A percentile compares a stretch with the other conserved stretches of the same genome.
Evolutionary conservation across 2,329 filamentous ascomycete genomes (phyloP).

Genomic region (Mycocentrospora acerina): DNA sequence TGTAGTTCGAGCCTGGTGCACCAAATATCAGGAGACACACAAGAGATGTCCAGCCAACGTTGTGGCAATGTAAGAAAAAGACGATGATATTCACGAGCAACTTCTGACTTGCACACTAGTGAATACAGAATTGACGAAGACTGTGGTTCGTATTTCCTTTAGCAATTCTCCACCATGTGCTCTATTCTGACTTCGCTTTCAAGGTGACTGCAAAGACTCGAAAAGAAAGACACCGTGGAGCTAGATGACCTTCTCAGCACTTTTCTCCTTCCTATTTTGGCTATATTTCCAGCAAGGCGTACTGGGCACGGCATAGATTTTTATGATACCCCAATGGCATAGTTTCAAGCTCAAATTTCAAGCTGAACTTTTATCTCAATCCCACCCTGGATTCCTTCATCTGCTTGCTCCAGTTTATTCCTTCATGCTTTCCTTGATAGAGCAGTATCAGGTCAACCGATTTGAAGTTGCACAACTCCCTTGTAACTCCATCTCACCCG

Average conservation of each 20-base stretch:
- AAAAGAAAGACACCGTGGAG: slow-evolving; percentile 16
- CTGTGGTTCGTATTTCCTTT: slow-evolving; percentile 42
- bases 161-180: neutral
- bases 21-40: slow-evolving; percentile 56
- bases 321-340: slow-evolving; percentile 32
- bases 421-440: no score
- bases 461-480: no score
- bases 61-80: slow-evolving; percentile 49
- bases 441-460: no score
- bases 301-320: slow-evolving; percentile 25
- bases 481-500: no score
- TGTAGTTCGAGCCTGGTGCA: slow-evolving; percentile 59
- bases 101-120: slow-evolving; percentile 27
- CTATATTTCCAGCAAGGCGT: slow-evolving; percentile 29
- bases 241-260: slow-evolving; percentile 6
- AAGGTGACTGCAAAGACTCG: slow-evolving; percentile 40
- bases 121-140: slow-evolving; percentile 52
- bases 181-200: slow-evolving; percentile 12
- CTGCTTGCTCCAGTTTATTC: no score
- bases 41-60: slow-evolving; percentile 58
- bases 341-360: no score
- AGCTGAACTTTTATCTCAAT: no score
- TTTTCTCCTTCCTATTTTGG: slow-evolving; percentile 11
- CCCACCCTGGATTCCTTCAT: no score
- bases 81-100: neutral